Base-by-base conservation (phyloP, 2,329 filamentous ascomycete genomes). In the Corynespora cassiicola region DNA sequence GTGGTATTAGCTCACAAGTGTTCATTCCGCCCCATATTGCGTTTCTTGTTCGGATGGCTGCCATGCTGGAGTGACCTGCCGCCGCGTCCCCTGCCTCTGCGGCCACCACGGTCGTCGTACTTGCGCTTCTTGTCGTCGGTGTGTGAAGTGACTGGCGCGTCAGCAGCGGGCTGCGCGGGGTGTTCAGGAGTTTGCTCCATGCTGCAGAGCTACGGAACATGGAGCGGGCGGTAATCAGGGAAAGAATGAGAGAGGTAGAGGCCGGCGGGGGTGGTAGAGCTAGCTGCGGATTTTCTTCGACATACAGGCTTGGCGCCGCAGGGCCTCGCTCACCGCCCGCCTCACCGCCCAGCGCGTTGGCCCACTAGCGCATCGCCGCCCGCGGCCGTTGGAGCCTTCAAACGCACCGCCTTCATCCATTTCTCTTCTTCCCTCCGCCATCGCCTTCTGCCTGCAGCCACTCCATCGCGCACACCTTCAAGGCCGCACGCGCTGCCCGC, bases 11-110 rank as follows among this genome's bases (percentile, higher is more conserved):
- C 78, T 64, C 74, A 87, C 85, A 77, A 77, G 70, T 81, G 85
- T 63, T 84, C 82, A 45, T 73, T 75, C 68, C 85, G 74, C 56
- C 85, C 84, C 80, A 85, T 72, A 79, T 86, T 80, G 66, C 75
- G 75, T 64, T 80, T 84, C 79, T 82, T 83, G 77, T 74, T 72
- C 64, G 55, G 45, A 64, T 56, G 61, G 60, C 64, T 65, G 48
- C 65, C 64, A 42, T 67, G 65, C 52, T 68, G 63, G 33, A 68
- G 52, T 35, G 28, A 27, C 20, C 52, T 54, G 40, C 56, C 60
- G 61, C 59, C 55, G 32, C 65, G 62, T 61, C 60, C 31, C 12
- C 50, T 49, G 44, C 56, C 51, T 36, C 54, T 52, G 30, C 55
- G 42, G 41, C 56, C 49, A 37, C 53, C 52, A 36, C 52, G 52